A percentile compares a stretch with the other conserved stretches of the same genome.
phyloP scores from a whole-genome alignment of 2,329 filamentous ascomycete genomes.

The Elsinoe batatas region DNA sequence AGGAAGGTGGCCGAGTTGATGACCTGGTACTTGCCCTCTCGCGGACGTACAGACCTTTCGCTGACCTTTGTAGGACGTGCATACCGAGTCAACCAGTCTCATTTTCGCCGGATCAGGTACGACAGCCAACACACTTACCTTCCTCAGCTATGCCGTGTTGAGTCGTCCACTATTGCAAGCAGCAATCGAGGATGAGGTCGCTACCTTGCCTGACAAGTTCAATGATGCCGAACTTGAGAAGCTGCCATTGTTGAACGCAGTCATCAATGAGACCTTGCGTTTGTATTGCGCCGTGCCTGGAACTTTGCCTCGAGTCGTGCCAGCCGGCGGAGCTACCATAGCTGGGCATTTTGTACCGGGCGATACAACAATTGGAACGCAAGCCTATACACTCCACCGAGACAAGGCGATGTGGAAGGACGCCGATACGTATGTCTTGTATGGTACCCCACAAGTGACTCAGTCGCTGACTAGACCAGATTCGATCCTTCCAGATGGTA shows the following conservation, averaged over 20 bases:
- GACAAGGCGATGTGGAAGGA: constrained; percentile 21
- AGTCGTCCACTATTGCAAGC: constrained; percentile 13
- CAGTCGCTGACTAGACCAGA: constrained; percentile 16
- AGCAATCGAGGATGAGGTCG: constrained; percentile 17
- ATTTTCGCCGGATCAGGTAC: constrained; percentile 23
- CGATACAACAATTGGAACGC: constrained; percentile 29
- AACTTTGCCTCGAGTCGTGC: constrained; percentile 18
- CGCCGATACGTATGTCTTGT: constrained; percentile 17
- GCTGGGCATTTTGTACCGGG: constrained; percentile 29
- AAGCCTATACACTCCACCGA: constrained; percentile 32
- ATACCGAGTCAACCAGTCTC: constrained; percentile 20
- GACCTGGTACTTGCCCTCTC: constrained; percentile 3
- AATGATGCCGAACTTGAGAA: constrained; percentile 29
- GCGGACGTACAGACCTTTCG: not conserved
- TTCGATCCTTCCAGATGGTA: constrained; percentile 29
- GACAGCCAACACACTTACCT: constrained; percentile 18
- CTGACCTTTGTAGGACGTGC: constrained; percentile 15
- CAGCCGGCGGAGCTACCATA: constrained; percentile 26
- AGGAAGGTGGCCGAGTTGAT: constrained; percentile 15
- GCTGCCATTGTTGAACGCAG: constrained; percentile 36
- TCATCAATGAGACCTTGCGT: constrained; percentile 31
- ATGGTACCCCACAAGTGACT: constrained; percentile 19
- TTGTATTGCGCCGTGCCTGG: constrained; percentile 18
- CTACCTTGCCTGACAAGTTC: constrained; percentile 13
- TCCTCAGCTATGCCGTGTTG: constrained; percentile 16